Base-by-base conservation (phyloP, 208 protist genomes). In the Leishmania braziliensis region DNA sequence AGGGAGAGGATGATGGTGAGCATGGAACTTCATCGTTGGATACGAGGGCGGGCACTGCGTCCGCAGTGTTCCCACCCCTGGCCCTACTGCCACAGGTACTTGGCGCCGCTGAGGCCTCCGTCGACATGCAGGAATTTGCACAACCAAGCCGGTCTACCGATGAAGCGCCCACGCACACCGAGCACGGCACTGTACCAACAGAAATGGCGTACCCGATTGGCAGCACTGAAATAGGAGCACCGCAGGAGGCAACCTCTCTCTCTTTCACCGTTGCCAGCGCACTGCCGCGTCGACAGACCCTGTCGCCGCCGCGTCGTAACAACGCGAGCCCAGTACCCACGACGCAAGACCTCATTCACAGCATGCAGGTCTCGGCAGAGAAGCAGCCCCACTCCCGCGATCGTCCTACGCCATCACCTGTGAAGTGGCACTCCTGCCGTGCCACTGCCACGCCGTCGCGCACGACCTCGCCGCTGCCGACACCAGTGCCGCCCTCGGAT, bases 341-440 rank as follows among this genome's bases (percentile, higher is more conserved):
- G 2, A 39, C 83, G 16, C 54, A 88, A 53, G 53, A 86, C 69
- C 75, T 90, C 10, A 81, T 90, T 51, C 71, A 83, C 58, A 90
- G 86, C 60, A 81, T 88, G n/a, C 78, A 81, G 83, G 80, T 53
- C 46, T 87, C 85, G 12, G 74, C 82, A 1, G 84, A 90, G 36
- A 84, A 84, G 69, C 85, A 82, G 1, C 78, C 81, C 16, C 82
- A 83, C 43, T 75, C 78, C 12, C 85, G 88, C 53, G 85, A 81
- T 51, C 84, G 88, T 0, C 75, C 79, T 16, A 84, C 77, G 9
- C 71, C 76, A 8, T 83, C 82, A 10, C 75, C 81, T 6, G 66
- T 81, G 66, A 46, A 69, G 39, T 79, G 54, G 74, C 39, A 48
- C 48, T 48, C 6, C 26, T 71, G 60, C 39, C 20, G 72, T 16